These are phyloP conservation scores for Xylariaceae sp. DNA, from an alignment of 2,329 filamentous ascomycete genomes.

Conservation along the genomic window DNA sequence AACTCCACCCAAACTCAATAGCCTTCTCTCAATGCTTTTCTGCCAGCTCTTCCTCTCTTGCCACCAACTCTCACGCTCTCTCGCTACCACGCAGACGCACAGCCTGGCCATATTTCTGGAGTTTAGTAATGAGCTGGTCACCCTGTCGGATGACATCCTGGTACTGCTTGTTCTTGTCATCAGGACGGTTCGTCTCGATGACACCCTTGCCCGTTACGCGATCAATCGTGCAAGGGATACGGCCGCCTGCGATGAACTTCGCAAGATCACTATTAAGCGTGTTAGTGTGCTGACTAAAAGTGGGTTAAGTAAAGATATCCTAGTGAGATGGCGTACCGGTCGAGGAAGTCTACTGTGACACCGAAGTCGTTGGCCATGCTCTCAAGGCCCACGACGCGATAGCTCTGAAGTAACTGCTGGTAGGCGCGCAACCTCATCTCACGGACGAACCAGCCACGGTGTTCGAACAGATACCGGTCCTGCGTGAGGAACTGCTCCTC, in stretches of 20 bases:
- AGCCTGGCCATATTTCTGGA: constrained; percentile 98
- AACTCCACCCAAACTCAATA: too few relatives aligned
- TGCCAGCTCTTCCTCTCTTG: too few relatives aligned
- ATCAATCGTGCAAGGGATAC: constrained; percentile 96
- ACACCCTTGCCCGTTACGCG: constrained; percentile 93
- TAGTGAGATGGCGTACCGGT: constrained; percentile 60
- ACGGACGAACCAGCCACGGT: constrained; percentile 94
- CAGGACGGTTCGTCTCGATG: constrained; percentile 95
- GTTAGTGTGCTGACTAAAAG: constrained; percentile 1
- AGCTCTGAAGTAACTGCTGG: constrained; percentile 94
- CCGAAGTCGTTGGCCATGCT: constrained; percentile 98
- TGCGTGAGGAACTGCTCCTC: constrained; percentile 92
- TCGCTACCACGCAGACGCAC: constrained; percentile 93
- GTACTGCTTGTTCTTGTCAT: constrained; percentile 99
- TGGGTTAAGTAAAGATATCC: background rate
- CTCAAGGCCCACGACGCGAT: constrained; percentile 91
- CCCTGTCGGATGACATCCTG: constrained; percentile 96
- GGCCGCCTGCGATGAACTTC: constrained; percentile 91
- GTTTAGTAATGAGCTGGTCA: constrained; percentile 95
- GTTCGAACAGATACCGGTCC: constrained; percentile 92
- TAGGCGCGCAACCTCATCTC: constrained; percentile 97
- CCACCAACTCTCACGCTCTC: constrained; percentile 49
- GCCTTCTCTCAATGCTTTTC: too few relatives aligned
- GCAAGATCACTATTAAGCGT: constrained; percentile 71
- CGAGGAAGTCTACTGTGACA: constrained; percentile 92